phyloP scores from a whole-genome alignment of 2,329 filamentous ascomycete genomes.

The Uncinocarpus reesii region DNA sequence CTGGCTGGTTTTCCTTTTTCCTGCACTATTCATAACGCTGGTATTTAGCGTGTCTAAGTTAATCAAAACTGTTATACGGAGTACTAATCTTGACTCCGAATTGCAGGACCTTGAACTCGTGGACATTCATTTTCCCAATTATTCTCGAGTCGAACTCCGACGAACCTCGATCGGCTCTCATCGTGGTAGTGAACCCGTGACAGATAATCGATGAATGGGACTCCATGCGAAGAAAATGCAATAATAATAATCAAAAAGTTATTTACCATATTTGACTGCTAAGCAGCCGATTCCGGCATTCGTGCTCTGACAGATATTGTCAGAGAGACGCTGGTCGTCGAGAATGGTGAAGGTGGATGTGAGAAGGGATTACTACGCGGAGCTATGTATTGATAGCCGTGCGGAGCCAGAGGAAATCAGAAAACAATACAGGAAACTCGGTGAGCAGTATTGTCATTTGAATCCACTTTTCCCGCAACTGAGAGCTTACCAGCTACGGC shows the following conservation, averaged over 20 bases:
- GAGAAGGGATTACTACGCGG: constrained; percentile 71
- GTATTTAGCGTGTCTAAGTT: too few relatives aligned
- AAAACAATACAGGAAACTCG: constrained; percentile 75
- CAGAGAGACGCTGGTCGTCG: neutral
- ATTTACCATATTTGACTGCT: neutral
- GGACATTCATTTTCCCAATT: neutral
- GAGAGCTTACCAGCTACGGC: neutral
- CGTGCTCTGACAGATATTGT: neutral
- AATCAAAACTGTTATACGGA: too few relatives aligned
- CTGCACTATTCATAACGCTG: too few relatives aligned
- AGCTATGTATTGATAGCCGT: constrained; percentile 59
- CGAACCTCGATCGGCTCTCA: neutral
- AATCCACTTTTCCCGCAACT: neutral
- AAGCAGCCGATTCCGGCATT: neutral
- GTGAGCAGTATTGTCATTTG: constrained; percentile 37
- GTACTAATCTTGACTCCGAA: too few relatives aligned
- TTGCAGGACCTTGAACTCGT: neutral
- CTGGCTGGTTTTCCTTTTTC: constrained; percentile 9
- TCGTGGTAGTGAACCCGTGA: neutral
- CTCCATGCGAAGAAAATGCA: neutral
- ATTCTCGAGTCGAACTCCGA: neutral
- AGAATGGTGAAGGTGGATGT: constrained; percentile 58
- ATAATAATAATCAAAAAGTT: neutral
- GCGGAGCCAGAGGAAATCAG: constrained; percentile 68
- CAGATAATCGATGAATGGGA: neutral